Conservation (phyloP, 2,329 filamentous ascomycete species). For the Ascochyta koolunga region DNA sequence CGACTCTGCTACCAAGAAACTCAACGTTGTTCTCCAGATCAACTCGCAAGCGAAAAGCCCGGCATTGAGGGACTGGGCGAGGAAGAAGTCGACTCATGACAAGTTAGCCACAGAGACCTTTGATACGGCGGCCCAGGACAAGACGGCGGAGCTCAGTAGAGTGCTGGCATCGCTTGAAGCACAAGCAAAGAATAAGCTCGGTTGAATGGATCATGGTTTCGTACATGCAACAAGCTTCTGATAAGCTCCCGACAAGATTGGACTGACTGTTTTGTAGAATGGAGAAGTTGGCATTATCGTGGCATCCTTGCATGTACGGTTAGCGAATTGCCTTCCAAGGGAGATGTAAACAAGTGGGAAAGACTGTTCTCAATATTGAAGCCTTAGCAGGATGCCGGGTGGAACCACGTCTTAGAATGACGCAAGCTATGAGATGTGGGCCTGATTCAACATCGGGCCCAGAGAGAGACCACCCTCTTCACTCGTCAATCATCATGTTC, state of each 20-base stretch:
- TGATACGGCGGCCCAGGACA: slow-evolving; percentile 5
- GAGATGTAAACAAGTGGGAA: background rate
- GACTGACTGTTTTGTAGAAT: slow-evolving; percentile 1
- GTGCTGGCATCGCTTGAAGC: slow-evolving; percentile 9
- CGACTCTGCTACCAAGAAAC: background rate
- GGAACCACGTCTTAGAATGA: slow-evolving; percentile 17
- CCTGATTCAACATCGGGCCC: background rate
- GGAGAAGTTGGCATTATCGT: slow-evolving; percentile 2
- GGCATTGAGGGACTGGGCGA: background rate
- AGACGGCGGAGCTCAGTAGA: slow-evolving; percentile 3
- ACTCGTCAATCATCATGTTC: background rate
- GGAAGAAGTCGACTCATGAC: slow-evolving; percentile 3
- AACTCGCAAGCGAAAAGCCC: background rate
- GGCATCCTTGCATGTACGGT: background rate
- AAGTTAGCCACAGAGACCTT: slow-evolving; percentile 12
- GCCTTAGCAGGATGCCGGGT: slow-evolving; percentile 1
- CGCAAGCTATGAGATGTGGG: background rate
- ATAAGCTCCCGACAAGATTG: slow-evolving; percentile 1
- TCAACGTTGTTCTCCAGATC: background rate
- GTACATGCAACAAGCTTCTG: slow-evolving; percentile 5
- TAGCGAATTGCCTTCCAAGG: background rate
- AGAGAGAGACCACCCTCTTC: background rate
- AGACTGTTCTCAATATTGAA: background rate
- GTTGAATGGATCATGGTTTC: slow-evolving; percentile 3
- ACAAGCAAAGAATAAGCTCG: slow-evolving; percentile 6